A percentile compares a stretch with the other conserved stretches of the same genome.
phyloP scores from a whole-genome alignment of 768 basidiomycete species.

The Cytidiella melzeri region DNA sequence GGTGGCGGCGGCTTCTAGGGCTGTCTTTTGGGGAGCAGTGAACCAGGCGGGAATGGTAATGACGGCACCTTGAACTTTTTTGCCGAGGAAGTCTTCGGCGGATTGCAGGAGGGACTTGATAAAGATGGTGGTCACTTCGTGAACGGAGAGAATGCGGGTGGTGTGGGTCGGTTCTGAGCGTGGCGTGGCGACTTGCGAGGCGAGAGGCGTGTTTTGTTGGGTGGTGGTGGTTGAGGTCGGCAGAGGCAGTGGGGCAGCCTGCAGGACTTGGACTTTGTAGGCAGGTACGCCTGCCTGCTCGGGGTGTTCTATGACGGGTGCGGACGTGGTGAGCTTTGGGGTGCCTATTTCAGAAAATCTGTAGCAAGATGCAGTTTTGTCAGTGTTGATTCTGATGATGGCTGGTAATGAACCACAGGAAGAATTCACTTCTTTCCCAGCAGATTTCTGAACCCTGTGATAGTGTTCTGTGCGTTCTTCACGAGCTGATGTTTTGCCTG shows the following conservation, averaged over 20 bases:
- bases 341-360: conserved; percentile 75
- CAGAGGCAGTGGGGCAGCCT: conserved; percentile 68
- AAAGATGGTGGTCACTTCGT: conserved; percentile 83
- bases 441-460: conserved; percentile 90
- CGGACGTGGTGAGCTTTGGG: conserved; percentile 45
- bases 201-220: conserved; percentile 50
- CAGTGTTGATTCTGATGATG: neutral
- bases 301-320: conserved; percentile 74
- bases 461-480: conserved; percentile 91
- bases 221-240: conserved; percentile 34
- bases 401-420: neutral
- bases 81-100: conserved; percentile 87
- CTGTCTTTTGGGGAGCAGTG: conserved; percentile 56
- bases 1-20: conserved; percentile 65
- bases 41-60: conserved; percentile 80
- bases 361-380: neutral
- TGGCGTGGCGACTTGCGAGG: conserved; percentile 65
- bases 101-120: conserved; percentile 77
- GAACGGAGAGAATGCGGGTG: conserved; percentile 70
- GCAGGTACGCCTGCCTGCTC: conserved; percentile 65
- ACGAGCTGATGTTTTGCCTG: conserved; percentile 92
- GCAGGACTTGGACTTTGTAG: conserved; percentile 78
- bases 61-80: conserved; percentile 72
- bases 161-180: conserved; percentile 63
- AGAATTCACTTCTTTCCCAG: conserved; percentile 77